A percentile compares a stretch with the other conserved stretches of the same genome.
phyloP scores from a whole-genome alignment of 192 early-diverging fungal species.

The Backusella liffmaniae region DNA sequence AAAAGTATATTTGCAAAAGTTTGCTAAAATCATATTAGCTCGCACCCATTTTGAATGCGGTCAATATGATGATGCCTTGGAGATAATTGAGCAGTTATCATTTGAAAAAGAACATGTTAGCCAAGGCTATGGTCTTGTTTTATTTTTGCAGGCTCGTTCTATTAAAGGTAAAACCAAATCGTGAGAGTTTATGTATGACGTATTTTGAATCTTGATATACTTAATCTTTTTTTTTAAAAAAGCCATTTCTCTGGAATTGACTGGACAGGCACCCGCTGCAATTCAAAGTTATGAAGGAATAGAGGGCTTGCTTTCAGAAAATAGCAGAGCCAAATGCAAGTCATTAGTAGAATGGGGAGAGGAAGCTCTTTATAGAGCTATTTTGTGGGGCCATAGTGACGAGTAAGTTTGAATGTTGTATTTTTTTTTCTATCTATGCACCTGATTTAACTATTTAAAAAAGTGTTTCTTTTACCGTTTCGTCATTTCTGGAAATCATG shows the following conservation, averaged over 20 bases:
- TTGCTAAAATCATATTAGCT: slow-evolving; percentile 54
- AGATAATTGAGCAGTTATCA: slow-evolving; percentile 31
- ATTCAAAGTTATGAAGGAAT: slow-evolving; percentile 53
- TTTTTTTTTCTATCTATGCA: background rate
- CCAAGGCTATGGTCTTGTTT: slow-evolving; percentile 57
- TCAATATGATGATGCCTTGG: slow-evolving; percentile 45
- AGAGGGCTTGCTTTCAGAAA: slow-evolving; percentile 46
- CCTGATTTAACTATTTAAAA: background rate
- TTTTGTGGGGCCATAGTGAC: slow-evolving; percentile 45
- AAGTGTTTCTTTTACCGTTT: slow-evolving; percentile 12
- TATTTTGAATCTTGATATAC: background rate
- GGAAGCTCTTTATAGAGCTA: slow-evolving; percentile 65
- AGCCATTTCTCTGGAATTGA: slow-evolving; percentile 54
- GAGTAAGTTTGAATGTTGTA: slow-evolving; percentile 30
- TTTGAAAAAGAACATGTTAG: slow-evolving; percentile 34
- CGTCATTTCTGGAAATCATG: slow-evolving; percentile 32
- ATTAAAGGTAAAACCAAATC: slow-evolving; percentile 48
- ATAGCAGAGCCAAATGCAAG: background rate
- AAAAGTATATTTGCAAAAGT: slow-evolving; percentile 21
- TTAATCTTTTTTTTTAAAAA: slow-evolving; percentile 3
- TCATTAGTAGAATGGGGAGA: slow-evolving; percentile 62
- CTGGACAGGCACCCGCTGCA: slow-evolving; percentile 42
- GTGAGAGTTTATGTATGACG: background rate
- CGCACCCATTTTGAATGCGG: slow-evolving; percentile 56
- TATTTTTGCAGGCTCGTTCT: slow-evolving; percentile 55